Base-by-base conservation (phyloP, 805 yeast genomes). In the Pichia insulana region DNA sequence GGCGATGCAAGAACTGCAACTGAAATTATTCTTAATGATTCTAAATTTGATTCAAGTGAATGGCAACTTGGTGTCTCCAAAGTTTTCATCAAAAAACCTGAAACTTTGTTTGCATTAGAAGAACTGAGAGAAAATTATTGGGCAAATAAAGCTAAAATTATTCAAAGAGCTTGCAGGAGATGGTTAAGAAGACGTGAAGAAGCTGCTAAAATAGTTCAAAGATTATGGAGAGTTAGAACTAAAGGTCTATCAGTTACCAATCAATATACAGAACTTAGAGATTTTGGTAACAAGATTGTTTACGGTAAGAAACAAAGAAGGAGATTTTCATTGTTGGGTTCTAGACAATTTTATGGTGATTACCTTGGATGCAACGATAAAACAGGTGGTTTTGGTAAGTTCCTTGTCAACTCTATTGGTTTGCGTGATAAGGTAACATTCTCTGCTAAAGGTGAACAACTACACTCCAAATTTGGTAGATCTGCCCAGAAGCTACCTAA, bases 101-200 rank as follows among this genome's bases (percentile, higher is more conserved):
- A 92, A 61, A 90, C 97, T 0, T 69, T 92, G 55, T 92, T 92
- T 61, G 96, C 96, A 0, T 68, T 92, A 44, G 99, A 92, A 64
- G 90, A 86, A 54, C 79, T 90, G 90, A 77, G 97, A 62, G 99
- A 92, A 56, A 83, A 80, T 67, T 92, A 88, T 60, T 92, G 98
- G 97, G 90, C 87, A 57, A 86, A 85, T 53, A 92, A 92, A 95
- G 98, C 98, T 4, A 89, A 95, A 3, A 78, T 95, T 54, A 90
- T 92, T 53, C 99, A 92, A 69, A 77, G 97, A 51, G 97, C 98
- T 3, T 88, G 97, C 85, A 76, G 98, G 68, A 71, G 85, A 54
- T 85, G 82, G 58, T 67, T 80, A 48, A 80, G 78, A 61, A 73
- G 85, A 57, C 80, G 89, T 65, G 83, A 80, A 43, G 95, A 86